Conservation (phyloP, 1,284 basidiomycete genomes). For the Ustilago tritici region DNA sequence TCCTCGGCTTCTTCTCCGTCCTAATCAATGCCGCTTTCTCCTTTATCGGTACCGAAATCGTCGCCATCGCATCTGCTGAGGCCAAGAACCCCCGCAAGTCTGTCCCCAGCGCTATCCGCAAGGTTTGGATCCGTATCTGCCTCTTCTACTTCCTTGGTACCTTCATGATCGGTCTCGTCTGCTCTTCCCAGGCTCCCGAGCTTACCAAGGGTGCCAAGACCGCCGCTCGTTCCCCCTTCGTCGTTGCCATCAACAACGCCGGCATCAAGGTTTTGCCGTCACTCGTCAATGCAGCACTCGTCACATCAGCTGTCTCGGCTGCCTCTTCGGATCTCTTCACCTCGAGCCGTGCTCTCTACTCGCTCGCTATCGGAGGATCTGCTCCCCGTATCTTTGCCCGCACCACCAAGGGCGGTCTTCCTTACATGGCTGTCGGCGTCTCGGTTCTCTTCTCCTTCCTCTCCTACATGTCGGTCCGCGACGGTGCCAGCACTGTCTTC, state of each 20-base stretch:
- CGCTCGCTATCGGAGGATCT: constrained; percentile 81
- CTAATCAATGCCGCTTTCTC: constrained; percentile 79
- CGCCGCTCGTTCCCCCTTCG: constrained; percentile 52
- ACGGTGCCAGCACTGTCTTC: constrained; percentile 74
- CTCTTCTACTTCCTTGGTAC: constrained; percentile 72
- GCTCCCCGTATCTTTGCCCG: constrained; percentile 80
- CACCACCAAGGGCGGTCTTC: constrained; percentile 80
- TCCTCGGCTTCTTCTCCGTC: constrained; percentile 69
- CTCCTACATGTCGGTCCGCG: constrained; percentile 74
- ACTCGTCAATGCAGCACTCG: constrained; percentile 80
- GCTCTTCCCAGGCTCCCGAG: constrained; percentile 55
- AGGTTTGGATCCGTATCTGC: constrained; percentile 63
- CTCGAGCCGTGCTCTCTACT: constrained; percentile 80
- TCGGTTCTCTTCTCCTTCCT: constrained; percentile 77
- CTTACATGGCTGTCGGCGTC: constrained; percentile 78
- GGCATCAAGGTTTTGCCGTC: constrained; percentile 71
- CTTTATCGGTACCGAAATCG: constrained; percentile 84
- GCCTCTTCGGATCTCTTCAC: constrained; percentile 85
- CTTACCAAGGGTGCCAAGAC: constrained; percentile 54
- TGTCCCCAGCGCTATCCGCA: constrained; percentile 58
- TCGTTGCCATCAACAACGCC: constrained; percentile 67
- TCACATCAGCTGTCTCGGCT: constrained; percentile 86
- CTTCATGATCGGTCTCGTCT: constrained; percentile 60
- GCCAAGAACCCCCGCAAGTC: constrained; percentile 70
- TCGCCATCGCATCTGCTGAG: constrained; percentile 84